These are phyloP conservation scores for Physcia stellaris DNA, from an alignment of 495 filamentous ascomycete genomes.

Conservation along the genomic window DNA sequence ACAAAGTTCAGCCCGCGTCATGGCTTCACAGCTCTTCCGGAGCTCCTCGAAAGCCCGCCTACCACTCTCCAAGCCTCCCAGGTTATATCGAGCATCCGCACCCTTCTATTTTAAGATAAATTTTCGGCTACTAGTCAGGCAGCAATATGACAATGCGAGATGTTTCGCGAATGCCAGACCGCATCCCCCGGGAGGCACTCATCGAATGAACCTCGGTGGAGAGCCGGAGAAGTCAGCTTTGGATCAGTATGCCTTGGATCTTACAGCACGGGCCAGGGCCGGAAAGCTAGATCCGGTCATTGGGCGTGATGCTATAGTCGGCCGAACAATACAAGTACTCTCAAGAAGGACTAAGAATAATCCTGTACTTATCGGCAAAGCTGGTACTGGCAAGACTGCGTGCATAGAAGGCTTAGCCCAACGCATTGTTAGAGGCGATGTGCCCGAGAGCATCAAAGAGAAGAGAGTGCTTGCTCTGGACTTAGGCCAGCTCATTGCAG, in stretches of 20 bases:
- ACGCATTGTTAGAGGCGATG: conserved; percentile 81
- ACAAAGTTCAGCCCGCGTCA: no score
- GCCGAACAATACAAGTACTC: conserved; percentile 85
- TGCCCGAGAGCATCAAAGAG: conserved; percentile 92
- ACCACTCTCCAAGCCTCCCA: not conserved
- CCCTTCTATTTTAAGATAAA: not conserved
- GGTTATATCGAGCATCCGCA: not conserved
- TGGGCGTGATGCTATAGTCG: conserved; percentile 79
- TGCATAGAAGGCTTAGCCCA: conserved; percentile 86
- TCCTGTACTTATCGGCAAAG: conserved; percentile 81
- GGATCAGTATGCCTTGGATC: conserved; percentile 81
- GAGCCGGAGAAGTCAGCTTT: conserved; percentile 71
- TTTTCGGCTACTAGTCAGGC: no score
- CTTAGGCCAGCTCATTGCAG: conserved; percentile 82
- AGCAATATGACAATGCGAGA: conserved; percentile 21
- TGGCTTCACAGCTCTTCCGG: no score
- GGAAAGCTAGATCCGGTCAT: conserved; percentile 95
- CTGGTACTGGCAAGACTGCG: conserved; percentile 92
- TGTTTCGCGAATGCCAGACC: conserved; percentile 65
- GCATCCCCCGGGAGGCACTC: conserved; percentile 79
- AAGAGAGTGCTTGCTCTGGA: conserved; percentile 82
- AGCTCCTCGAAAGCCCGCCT: not conserved
- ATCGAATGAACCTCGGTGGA: conserved; percentile 79
- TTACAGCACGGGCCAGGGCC: conserved; percentile 71
- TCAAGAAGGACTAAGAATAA: conserved; percentile 95